A percentile compares a stretch with the other conserved stretches of the same genome.
Conservation (phyloP, 2,329 filamentous ascomycete species). For the Endoconidiophora laricicola region DNA sequence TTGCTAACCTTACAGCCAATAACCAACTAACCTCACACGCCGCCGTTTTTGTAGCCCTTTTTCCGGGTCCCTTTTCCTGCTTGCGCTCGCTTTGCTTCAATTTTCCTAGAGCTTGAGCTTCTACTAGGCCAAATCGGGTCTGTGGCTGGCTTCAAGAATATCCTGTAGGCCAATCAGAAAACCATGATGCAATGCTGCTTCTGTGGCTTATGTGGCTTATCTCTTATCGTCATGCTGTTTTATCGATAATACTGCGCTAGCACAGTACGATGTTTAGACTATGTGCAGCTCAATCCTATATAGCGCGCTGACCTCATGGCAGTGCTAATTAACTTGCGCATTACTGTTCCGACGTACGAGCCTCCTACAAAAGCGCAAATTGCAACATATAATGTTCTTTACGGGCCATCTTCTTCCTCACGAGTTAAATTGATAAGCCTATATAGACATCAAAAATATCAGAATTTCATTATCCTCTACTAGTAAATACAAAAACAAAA, state of each 20-base stretch:
- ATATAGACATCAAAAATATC: no score
- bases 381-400: no score
- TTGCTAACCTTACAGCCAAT: not conserved
- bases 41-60: not conserved
- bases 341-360: no score
- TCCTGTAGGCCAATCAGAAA: not conserved
- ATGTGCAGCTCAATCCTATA: no score
- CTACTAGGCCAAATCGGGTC: constrained; percentile 1
- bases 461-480: no score
- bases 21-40: not conserved
- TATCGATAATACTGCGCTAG: no score
- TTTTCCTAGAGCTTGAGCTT: not conserved
- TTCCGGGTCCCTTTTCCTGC: not conserved
- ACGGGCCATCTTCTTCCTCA: no score
- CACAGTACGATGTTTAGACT: not conserved
- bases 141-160: not conserved
- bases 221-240: no score
- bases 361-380: no score
- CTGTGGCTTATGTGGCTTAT: not conserved
- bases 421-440: no score
- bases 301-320: constrained; percentile 3
- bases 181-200: no score
- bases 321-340: not conserved
- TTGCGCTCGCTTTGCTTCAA: not conserved
- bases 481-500: no score